phyloP scores from a whole-genome alignment of 2,329 filamentous ascomycete genomes.

The Byssothecium circinans region DNA sequence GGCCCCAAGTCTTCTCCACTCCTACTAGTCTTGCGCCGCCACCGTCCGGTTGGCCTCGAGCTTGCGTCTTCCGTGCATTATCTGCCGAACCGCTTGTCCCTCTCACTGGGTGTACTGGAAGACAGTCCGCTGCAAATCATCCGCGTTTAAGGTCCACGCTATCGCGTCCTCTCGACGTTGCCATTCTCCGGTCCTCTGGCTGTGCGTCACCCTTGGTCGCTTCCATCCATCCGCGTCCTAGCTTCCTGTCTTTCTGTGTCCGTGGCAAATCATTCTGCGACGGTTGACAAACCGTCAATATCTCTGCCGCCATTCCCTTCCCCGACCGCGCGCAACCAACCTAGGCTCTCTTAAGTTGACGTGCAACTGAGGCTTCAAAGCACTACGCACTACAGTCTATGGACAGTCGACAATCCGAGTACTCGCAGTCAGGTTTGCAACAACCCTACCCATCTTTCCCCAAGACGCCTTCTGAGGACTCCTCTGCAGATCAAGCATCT shows the following conservation, averaged over 20 bases:
- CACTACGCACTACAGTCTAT: constrained; percentile 52
- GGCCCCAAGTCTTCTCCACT: constrained; percentile 11
- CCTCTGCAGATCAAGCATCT: constrained; percentile 86
- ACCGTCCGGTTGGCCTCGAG: constrained; percentile 35
- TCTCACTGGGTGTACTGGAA: constrained; percentile 40
- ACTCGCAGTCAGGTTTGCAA: constrained; percentile 58
- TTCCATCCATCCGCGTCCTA: constrained; percentile 29
- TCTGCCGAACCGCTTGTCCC: constrained; percentile 45
- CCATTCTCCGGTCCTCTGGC: constrained; percentile 41
- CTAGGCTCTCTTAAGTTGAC: constrained; percentile 43
- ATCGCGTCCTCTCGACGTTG: constrained; percentile 41
- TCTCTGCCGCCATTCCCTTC: constrained; percentile 51
- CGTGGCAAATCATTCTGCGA: constrained; percentile 43
- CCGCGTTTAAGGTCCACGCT: constrained; percentile 51
- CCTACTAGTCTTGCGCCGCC: constrained; percentile 21
- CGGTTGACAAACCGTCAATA: constrained; percentile 48
- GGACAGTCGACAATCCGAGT: constrained; percentile 57
- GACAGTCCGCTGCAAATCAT: constrained; percentile 52
- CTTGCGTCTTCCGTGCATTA: constrained; percentile 44
- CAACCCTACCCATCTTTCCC: constrained; percentile 57
- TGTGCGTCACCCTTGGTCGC: constrained; percentile 37
- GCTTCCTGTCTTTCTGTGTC: constrained; percentile 35
- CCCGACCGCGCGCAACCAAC: constrained; percentile 41
- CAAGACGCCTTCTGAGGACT: constrained; percentile 77
- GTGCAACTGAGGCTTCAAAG: constrained; percentile 32